These are phyloP conservation scores for Fusarium oligoseptatum DNA, from an alignment of 2,329 filamentous ascomycete genomes.

Conservation along the genomic window DNA sequence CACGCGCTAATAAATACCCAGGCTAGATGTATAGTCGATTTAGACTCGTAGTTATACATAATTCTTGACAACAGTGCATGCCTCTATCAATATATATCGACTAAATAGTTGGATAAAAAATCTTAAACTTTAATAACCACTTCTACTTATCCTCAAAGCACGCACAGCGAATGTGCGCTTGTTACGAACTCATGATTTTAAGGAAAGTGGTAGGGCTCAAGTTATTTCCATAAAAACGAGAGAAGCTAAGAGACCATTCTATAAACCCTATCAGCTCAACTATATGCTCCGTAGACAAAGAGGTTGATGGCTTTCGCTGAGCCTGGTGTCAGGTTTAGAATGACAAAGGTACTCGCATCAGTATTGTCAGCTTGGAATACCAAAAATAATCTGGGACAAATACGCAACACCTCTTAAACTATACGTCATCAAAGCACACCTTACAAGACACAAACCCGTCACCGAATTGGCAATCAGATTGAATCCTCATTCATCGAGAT, in stretches of 20 bases:
- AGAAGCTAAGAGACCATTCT: too few relatives aligned
- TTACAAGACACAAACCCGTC: neutral
- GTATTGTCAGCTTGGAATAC: too few relatives aligned
- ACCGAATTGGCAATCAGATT: neutral
- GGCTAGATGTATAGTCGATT: neutral
- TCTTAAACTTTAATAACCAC: too few relatives aligned
- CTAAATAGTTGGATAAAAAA: too few relatives aligned
- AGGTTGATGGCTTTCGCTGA: too few relatives aligned
- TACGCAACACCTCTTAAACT: neutral
- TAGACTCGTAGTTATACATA: neutral
- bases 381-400: neutral
- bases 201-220: neutral
- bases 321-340: too few relatives aligned
- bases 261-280: too few relatives aligned
- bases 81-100: too few relatives aligned
- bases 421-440: neutral
- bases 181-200: neutral
- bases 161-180: neutral
- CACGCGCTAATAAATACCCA: too few relatives aligned
- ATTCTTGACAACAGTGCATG: neutral
- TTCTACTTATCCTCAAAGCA: neutral
- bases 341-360: too few relatives aligned
- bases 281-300: too few relatives aligned
- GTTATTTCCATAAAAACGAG: too few relatives aligned
- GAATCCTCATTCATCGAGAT: neutral